phyloP scores from a whole-genome alignment of 176 grass and related monocot species.

The Neostapfia colusana region DNA sequence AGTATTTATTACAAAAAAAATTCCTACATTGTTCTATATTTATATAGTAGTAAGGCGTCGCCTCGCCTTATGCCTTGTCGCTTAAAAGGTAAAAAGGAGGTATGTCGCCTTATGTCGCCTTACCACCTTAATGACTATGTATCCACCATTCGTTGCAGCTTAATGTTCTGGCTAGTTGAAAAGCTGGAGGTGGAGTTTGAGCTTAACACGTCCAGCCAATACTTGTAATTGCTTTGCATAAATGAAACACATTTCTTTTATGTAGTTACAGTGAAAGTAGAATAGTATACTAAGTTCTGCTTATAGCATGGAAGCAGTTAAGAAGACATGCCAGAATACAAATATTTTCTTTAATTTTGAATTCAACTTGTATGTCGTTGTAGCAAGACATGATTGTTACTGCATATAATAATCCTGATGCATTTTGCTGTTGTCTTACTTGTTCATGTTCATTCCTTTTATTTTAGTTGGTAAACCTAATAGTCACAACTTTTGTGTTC shows the following conservation, averaged over 20 bases:
- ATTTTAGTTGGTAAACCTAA: slow-evolving; percentile 23
- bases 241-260: neutral
- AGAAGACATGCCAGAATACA: too few species aligned
- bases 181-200: neutral
- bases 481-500: slow-evolving; percentile 32
- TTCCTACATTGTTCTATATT: too few species aligned
- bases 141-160: neutral
- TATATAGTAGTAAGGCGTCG: too few species aligned
- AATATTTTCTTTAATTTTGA: too few species aligned
- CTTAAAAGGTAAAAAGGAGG: too few species aligned
- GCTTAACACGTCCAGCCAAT: slow-evolving; percentile 10
- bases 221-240: neutral
- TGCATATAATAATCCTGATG: slow-evolving; percentile 21
- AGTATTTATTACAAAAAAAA: too few species aligned
- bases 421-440: slow-evolving; percentile 18
- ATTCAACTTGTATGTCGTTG: neutral
- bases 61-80: too few species aligned
- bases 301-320: too few species aligned
- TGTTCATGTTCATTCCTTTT: neutral
- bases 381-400: neutral
- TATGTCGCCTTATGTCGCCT: too few species aligned
- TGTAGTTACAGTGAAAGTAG: slow-evolving; percentile 2
- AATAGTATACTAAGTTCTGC: neutral
- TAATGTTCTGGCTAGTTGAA: slow-evolving; percentile 1
- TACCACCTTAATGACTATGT: too few species aligned